Evolutionary conservation across 2,329 filamentous ascomycete species (phyloP).

Genomic region (Mycocentrospora acerina): DNA sequence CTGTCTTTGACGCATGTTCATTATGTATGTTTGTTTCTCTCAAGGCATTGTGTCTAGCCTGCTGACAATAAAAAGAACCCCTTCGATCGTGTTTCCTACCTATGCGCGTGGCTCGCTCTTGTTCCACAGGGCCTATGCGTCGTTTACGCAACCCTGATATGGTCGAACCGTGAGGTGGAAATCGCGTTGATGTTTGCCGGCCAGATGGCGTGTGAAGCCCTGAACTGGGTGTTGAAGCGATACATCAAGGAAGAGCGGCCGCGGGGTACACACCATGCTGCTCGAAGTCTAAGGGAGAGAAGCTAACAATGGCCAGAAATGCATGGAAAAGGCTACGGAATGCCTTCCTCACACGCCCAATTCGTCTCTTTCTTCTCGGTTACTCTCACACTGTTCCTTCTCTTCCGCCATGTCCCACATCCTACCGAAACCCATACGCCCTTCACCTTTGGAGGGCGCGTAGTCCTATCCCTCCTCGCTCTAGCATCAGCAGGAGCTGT

Average conservation of each 20-base stretch:
- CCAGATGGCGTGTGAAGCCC: slow-evolving; percentile 85
- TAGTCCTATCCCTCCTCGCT: slow-evolving; percentile 50
- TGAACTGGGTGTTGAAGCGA: slow-evolving; percentile 89
- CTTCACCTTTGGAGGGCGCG: slow-evolving; percentile 63
- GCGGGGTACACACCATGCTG: slow-evolving; percentile 59
- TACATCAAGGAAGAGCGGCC: slow-evolving; percentile 91
- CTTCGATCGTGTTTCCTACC: slow-evolving; percentile 76
- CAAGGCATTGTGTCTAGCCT: slow-evolving; percentile 6
- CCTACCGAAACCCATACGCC: slow-evolving; percentile 54
- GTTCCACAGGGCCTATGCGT: slow-evolving; percentile 89
- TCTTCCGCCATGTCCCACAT: slow-evolving; percentile 66
- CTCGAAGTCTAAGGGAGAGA: not conserved
- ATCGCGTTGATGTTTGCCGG: slow-evolving; percentile 87
- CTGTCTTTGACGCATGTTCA: slow-evolving; percentile 94
- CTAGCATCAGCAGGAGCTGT: slow-evolving; percentile 53
- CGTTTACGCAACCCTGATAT: slow-evolving; percentile 85
- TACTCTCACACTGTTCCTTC: slow-evolving; percentile 79
- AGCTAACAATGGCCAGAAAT: slow-evolving; percentile 52
- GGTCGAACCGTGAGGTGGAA: slow-evolving; percentile 88
- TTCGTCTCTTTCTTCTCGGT: slow-evolving; percentile 91
- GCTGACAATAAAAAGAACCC: slow-evolving; percentile 68
- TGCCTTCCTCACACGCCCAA: slow-evolving; percentile 94
- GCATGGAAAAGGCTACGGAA: slow-evolving; percentile 92
- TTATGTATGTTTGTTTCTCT: slow-evolving; percentile 67
- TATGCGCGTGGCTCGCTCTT: slow-evolving; percentile 92